Evolutionary conservation across 179 eudicot genomes (phyloP), one percentile per base, ranked within the genome.

Genomic region (Patellifolia procumbens): DNA sequence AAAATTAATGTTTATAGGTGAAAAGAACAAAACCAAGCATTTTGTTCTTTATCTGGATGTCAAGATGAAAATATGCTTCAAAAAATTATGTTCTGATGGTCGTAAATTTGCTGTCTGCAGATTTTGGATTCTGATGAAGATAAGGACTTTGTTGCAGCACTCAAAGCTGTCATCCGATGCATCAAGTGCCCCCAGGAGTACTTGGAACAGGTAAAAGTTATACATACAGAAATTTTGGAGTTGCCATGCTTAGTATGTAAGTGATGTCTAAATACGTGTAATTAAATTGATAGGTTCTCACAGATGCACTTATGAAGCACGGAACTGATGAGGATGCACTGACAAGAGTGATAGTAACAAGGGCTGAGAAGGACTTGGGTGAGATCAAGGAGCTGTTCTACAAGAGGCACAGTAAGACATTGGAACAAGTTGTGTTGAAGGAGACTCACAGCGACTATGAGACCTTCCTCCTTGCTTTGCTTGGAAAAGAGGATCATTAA

Each of bases 141-240:
- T 22, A 72, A 81, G 66, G 79, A 82, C 70, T 91, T 82, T 76
- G 77, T 88, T 28, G 61, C 68, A 39, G 86, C 92, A 19, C 75
- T 94, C 59, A 85, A 83, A 42, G 80, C 88, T 5, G 75, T 90
- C 52, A 87, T 91, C 37, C 78, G 81, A 61, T 87, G 96, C 91
- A 83, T 91, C 77, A 81, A 56, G 67, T 75, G 84, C 69, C 96
- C 93, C 8, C 74, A 75, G 24, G 85, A 88, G 82, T 94, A 92
- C 88, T 82, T 87, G 1, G 96, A 86, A 61, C 87, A 85, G 92
- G 97, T 91, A 78, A n/a, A n/a, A n/a, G n/a, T n/a, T n/a, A n/a
- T n/a, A n/a, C n/a, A n/a, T n/a, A n/a, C n/a, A n/a, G n/a, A n/a
- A 32, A 20, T 15, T 22, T 8, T 20, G 12, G 20, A 9, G 3